Evolutionary conservation across 1,284 basidiomycete species (phyloP), one percentile per base, ranked within the genome.

Genomic region (Exsudoporus floridanus): DNA sequence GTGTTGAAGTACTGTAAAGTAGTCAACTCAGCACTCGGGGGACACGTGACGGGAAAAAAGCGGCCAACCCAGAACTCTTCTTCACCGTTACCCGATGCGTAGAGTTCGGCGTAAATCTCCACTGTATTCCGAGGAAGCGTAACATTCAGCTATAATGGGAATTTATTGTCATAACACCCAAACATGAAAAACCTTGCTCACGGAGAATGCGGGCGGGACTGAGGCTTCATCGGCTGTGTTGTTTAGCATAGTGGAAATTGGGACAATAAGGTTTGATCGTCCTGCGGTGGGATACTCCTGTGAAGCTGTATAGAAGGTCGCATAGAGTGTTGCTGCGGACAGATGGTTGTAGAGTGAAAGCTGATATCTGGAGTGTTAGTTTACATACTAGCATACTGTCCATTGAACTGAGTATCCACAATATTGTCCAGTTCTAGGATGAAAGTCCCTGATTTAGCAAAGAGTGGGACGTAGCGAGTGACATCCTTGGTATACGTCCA

Each of bases 401-500:
- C 88, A 60, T 80, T 79, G 38, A 86, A 62, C 5, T 77, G 77
- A 2, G 74, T 63, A 58, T 82, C 67, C 33, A 90, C 69, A 36
- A 88, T 38, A 64, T 90, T 90, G 70, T 91, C 81, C 40, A 91
- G 72, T 65, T 90, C 82, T 13, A 91, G 70, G 50, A 89, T 83
- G 60, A 90, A 84, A 0, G 78, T 78, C 13, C 88, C 87, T 0
- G 80, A 70, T 54, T 82, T 76, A 1, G 80, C 74, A 63, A 90
- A 90, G 28, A 90, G 75, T 3, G 86, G 86, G 6, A 77, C 80
- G 57, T 84, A 91, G 34, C 81, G 80, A 10, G 87, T 86, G 25
- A 85, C 86, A 59, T 90, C 89, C 63, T 90, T 91, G 60, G 81
- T 67, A 60, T 86, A 84, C 0, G 86, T 89, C 88, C 88, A 91